phyloP scores from a whole-genome alignment of 2,329 filamentous ascomycete species.

The Tothia fuscella region DNA sequence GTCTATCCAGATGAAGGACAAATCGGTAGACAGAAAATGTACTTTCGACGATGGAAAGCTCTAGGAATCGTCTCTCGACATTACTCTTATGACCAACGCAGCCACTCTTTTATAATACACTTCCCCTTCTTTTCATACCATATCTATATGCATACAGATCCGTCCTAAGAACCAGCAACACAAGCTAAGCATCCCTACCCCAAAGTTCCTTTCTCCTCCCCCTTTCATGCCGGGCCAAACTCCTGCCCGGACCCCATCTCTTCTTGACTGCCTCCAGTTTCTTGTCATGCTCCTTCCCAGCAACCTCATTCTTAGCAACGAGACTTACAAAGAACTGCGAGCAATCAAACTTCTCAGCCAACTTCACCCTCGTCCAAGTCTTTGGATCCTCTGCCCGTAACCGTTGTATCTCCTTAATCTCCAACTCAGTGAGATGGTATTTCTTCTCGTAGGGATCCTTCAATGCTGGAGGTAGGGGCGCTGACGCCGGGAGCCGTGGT shows the following conservation, averaged over 20 bases:
- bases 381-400: conserved; percentile 44
- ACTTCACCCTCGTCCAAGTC: conserved; percentile 44
- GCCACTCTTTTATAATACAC: too few species aligned
- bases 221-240: conserved; percentile 49
- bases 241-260: conserved; percentile 48
- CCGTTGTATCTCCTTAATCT: conserved; percentile 47
- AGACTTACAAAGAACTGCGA: conserved; percentile 50
- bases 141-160: too few species aligned
- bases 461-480: conserved; percentile 36
- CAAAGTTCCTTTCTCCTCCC: conserved; percentile 47
- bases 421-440: conserved; percentile 45
- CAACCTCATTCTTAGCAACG: conserved; percentile 37
- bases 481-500: conserved; percentile 12
- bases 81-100: too few species aligned
- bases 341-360: conserved; percentile 53
- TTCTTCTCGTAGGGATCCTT: conserved; percentile 30
- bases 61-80: too few species aligned
- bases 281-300: conserved; percentile 29
- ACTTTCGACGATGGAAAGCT: too few species aligned
- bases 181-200: conserved; percentile 36
- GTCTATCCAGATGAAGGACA: too few species aligned
- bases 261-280: conserved; percentile 43
- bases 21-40: too few species aligned
- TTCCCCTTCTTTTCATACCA: too few species aligned
- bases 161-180: too few species aligned